Evolutionary conservation across 352 stramenopile species (phyloP), one percentile per base, ranked within the genome.

Genomic region (Globisporangium megalacanthum): DNA sequence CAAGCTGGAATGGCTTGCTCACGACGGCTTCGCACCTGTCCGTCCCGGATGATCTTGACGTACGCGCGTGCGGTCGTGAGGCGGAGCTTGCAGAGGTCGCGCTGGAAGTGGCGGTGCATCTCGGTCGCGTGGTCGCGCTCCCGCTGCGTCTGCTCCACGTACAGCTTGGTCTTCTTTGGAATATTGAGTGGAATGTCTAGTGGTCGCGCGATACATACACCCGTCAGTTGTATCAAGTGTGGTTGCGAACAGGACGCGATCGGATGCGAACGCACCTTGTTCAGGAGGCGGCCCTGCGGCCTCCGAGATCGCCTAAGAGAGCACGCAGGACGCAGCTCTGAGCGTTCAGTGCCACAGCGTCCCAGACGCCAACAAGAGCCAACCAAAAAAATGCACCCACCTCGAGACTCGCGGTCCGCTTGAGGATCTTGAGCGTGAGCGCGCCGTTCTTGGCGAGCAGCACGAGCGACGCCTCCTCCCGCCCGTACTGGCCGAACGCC

Each of bases 111-210:
- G 29, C 86, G 79, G 58, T 97, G 90, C 79, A 97, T 97, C 61
- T 97, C 91, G 13, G 70, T 87, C 6, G 86, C 86, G 52, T 96
- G 80, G 51, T 97, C 83, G 29, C 88, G 79, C 61, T 97, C 90
- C 8, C 91, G 82, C 59, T 97, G 86, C 15, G 90, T 96, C 61
- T 97, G 88, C 60, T 97, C 91, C 25, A 97, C 88, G 62, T 96
- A 97, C 49, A 97, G 61, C 37, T 95, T 95, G n/a, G 91, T 97
- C 53, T 97, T 97, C 71, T 97, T 97, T 0, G 90, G 90, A 31
- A 97, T 91, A 42, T 96, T 91, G 19, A 97, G 75, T 5, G 88
- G 88, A 22, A 97, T 95, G 47, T 97, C 90, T 83, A 47, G 3
- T 19, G n/a, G 39, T 29, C 25, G 25, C 25, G 25, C 1, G 25